Conservation (phyloP, 352 stramenopile species). For the Phytopythium ostracodes region DNA sequence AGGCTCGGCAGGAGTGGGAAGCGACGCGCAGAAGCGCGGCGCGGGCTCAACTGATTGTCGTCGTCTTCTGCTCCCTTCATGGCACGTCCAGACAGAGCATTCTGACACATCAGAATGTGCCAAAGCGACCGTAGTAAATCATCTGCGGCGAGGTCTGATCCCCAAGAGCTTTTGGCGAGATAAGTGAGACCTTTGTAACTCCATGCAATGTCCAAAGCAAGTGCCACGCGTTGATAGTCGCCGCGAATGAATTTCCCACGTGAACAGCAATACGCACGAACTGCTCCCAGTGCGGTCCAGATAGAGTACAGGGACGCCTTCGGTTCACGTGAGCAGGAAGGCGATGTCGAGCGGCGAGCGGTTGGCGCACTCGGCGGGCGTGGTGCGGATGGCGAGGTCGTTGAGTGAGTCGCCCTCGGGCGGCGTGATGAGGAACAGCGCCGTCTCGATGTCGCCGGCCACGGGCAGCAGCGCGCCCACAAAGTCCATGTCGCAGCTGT, state of each 20-base stretch:
- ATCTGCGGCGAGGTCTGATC: no score
- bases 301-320: neutral
- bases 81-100: neutral
- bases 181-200: neutral
- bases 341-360: constrained; percentile 32
- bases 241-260: neutral
- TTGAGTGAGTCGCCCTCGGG: constrained; percentile 28
- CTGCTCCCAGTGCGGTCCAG: no score
- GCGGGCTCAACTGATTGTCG: neutral
- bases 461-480: constrained; percentile 27
- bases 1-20: neutral
- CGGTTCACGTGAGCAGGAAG: constrained; percentile 20
- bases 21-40: neutral
- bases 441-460: constrained; percentile 26
- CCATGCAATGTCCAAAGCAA: no score
- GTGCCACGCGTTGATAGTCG: neutral
- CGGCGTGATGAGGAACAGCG: constrained; percentile 31
- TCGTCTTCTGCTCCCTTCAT: neutral
- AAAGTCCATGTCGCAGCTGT: constrained; percentile 39
- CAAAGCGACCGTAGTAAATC: neutral
- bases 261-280: no score
- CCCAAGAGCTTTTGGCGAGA: no score
- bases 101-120: neutral
- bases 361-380: constrained; percentile 13
- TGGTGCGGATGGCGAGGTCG: constrained; percentile 30